phyloP scores from a whole-genome alignment of 2,329 filamentous ascomycete genomes.

The Elsinoe australis region DNA sequence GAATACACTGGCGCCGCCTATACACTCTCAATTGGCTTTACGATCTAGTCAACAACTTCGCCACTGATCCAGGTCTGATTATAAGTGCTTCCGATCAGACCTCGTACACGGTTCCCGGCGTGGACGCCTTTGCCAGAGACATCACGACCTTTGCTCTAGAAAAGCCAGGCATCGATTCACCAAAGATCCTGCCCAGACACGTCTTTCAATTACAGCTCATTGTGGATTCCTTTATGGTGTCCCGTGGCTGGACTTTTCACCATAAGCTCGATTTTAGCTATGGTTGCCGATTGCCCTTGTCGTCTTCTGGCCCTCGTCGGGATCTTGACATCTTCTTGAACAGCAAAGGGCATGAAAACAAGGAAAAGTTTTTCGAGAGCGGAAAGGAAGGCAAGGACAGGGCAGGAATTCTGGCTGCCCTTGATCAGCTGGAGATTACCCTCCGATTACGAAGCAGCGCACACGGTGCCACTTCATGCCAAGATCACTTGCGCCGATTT shows the following conservation, averaged over 20 bases:
- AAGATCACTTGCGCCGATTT: background rate
- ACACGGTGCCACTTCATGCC: background rate
- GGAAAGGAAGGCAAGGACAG: background rate
- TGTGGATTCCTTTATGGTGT: background rate
- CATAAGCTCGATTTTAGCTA: background rate
- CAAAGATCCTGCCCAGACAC: too few relatives aligned
- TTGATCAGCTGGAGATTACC: too few relatives aligned
- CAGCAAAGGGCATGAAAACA: background rate
- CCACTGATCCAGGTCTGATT: background rate
- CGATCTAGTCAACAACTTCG: background rate
- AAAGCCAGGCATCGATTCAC: background rate
- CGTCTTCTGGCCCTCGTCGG: background rate
- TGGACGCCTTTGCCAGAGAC: background rate
- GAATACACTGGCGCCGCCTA: background rate
- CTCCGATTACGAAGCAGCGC: too few relatives aligned
- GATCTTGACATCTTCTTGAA: background rate
- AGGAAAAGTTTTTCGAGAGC: background rate
- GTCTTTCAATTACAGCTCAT: background rate
- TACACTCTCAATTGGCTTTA: background rate
- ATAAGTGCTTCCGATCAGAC: background rate
- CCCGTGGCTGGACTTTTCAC: background rate
- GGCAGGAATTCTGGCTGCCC: background rate
- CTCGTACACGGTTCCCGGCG: background rate
- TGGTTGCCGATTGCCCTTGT: background rate
- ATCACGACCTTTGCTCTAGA: background rate